Conservation (phyloP, 495 filamentous ascomycete genomes). For the Monascus purpureus region DNA sequence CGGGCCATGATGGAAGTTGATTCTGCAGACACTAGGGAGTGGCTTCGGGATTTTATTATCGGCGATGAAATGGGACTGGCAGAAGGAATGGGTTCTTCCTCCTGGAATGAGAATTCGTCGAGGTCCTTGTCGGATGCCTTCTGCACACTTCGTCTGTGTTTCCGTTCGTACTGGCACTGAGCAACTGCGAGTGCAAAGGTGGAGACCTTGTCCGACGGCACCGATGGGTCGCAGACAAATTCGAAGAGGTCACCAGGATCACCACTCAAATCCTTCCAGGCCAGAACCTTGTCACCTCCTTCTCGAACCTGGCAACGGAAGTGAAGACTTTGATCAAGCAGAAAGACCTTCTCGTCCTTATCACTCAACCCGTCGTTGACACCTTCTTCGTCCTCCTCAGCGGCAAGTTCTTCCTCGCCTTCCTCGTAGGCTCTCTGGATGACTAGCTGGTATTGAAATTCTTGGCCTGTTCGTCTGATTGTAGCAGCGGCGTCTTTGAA, state of each 20-base stretch:
- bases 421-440: slow-evolving; percentile 94
- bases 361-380: slow-evolving; percentile 48
- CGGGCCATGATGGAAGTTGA: slow-evolving; percentile 28
- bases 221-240: slow-evolving; percentile 76
- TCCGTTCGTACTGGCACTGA: slow-evolving; percentile 96
- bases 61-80: slow-evolving; percentile 68
- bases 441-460: slow-evolving; percentile 94
- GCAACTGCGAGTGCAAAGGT: slow-evolving; percentile 73
- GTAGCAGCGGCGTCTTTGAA: slow-evolving; percentile 92
- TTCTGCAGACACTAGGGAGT: slow-evolving; percentile 18
- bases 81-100: slow-evolving; percentile 65
- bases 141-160: slow-evolving; percentile 64
- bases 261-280: slow-evolving; percentile 89
- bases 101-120: slow-evolving; percentile 62
- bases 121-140: slow-evolving; percentile 74
- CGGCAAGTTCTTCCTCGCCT: slow-evolving; percentile 81
- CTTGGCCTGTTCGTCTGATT: slow-evolving; percentile 82
- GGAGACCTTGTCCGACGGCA: slow-evolving; percentile 53
- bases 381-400: slow-evolving; percentile 72
- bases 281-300: slow-evolving; percentile 66
- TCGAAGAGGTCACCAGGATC: slow-evolving; percentile 90
- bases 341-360: slow-evolving; percentile 91
- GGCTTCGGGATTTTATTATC: slow-evolving; percentile 26
- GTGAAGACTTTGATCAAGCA: slow-evolving; percentile 81
- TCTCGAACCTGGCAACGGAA: slow-evolving; percentile 73